Base-by-base conservation (phyloP, 139 green algal species). In the Chlamydomonas eustigma region DNA sequence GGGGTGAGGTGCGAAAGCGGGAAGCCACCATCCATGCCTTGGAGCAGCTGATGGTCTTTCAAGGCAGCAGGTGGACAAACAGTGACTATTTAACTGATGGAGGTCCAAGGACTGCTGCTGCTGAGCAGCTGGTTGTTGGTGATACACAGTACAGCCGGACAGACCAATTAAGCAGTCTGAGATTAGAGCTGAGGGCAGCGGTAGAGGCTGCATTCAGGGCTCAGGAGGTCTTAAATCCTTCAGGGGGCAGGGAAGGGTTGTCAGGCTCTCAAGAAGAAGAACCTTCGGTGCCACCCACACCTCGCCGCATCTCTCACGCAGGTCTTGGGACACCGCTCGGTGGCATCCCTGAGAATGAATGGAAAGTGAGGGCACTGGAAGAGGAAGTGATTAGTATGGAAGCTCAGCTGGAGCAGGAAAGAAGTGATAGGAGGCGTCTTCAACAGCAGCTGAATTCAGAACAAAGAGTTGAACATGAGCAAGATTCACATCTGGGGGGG, bases 291-390 rank as follows among this genome's bases (percentile, higher is more conserved):
- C 50, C 50, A 63, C 22, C 50, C 50, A 63, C 50, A 24, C 50
- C 18, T 18, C 50, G 24, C 22, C 50, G 22, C 22, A 63, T 24
- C 58, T 32, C 58, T 6, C 58, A 24, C 6, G 25, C 32, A 6
- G 6, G 32, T 24, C 58, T 22, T 24, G 6, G 25, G 58, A 32
- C 58, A 6, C 24, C 58, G 6, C 24, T 35, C 25, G 34, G 18
- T 28, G 58, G 58, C 18, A 35, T 70, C 25, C 58, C 28, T 24
- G 58, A 70, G 6, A 28, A 8, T 28, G 58, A 70, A 28, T 70
- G 58, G 58, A 70, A 70, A 28, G 25, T 70, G 8, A 32, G 58
- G 25, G 58, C 58, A 28, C 58, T 70, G 58, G 58, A 70, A 28
- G 58, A 70, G 58, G 58, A 70, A 28, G 18, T 70, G 8, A 28